Percentiles rank a stretch among this genome's conserved stretches.
These are phyloP conservation scores for Saturnispora dispora DNA, from an alignment of 805 yeast species.

Conservation along the genomic window DNA sequence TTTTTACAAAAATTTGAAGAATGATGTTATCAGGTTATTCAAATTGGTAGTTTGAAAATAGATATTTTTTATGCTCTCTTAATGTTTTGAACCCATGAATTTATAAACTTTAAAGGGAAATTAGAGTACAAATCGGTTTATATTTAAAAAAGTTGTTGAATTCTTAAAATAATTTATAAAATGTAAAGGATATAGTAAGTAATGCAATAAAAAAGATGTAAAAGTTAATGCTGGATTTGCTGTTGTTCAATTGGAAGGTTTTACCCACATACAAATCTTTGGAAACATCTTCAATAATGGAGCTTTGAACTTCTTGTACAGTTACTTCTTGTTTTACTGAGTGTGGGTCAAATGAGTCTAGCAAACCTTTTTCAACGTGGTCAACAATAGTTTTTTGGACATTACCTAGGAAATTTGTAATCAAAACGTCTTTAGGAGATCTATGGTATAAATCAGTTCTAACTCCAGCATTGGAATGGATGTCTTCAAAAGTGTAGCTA, in stretches of 20 bases:
- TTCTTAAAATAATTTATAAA: constrained; percentile 6
- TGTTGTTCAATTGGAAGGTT: not conserved
- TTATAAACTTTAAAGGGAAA: not conserved
- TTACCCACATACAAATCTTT: not conserved
- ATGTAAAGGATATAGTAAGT: not conserved
- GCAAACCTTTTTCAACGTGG: constrained; percentile 41
- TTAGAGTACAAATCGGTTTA: not conserved
- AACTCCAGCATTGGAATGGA: constrained; percentile 92
- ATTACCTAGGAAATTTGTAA: constrained; percentile 93
- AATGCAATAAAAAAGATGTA: not conserved
- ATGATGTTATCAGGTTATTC: constrained; percentile 18
- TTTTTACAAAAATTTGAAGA: constrained; percentile 19
- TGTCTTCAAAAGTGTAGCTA: constrained; percentile 72
- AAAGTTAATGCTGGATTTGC: not conserved
- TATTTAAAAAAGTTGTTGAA: not conserved
- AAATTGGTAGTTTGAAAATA: constrained; percentile 3
- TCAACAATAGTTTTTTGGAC: constrained; percentile 66
- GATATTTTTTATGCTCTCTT: not conserved
- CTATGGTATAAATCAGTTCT: constrained; percentile 69
- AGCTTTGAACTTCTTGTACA: not conserved
- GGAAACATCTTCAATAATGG: not conserved
- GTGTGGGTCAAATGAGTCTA: constrained; percentile 13
- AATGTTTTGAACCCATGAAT: not conserved
- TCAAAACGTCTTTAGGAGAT: constrained; percentile 54
- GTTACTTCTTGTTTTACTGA: not conserved